Evolutionary conservation across 1,139 yeast genomes (phyloP).

Genomic region (Candida smagusa): DNA sequence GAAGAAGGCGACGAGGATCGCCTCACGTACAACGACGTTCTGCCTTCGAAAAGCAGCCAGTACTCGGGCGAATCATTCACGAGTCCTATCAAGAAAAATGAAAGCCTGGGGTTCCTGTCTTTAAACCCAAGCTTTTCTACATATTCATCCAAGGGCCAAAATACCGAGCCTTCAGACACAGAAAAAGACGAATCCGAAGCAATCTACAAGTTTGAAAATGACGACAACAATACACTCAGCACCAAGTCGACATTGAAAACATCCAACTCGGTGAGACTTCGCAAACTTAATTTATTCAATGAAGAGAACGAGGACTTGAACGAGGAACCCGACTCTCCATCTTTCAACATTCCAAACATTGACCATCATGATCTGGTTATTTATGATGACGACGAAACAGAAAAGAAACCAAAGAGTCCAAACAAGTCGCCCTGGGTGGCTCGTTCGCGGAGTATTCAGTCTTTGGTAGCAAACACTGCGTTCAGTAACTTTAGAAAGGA

Average conservation of each 20-base stretch:
- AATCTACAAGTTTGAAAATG: slow-evolving; percentile 29
- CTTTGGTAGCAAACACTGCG: slow-evolving; percentile 41
- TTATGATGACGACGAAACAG: slow-evolving; percentile 10
- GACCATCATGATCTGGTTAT: slow-evolving; percentile 2
- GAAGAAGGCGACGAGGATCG: slow-evolving; percentile 40
- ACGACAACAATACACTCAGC: slow-evolving; percentile 26
- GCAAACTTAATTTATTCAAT: slow-evolving; percentile 40
- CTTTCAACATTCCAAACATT: slow-evolving; percentile 14
- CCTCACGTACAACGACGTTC: background rate
- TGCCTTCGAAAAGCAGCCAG: background rate
- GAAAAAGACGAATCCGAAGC: slow-evolving; percentile 21
- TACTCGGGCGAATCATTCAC: background rate
- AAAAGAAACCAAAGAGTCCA: slow-evolving; percentile 7
- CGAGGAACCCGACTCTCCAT: slow-evolving; percentile 13
- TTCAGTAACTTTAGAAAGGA: slow-evolving; percentile 36
- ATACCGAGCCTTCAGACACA: slow-evolving; percentile 1
- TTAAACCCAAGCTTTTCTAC: slow-evolving; percentile 1
- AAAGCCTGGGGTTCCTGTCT: background rate
- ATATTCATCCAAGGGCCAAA: background rate
- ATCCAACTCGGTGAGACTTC: slow-evolving; percentile 40
- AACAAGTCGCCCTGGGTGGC: slow-evolving; percentile 6
- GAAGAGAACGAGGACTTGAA: slow-evolving; percentile 2
- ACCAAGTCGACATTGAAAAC: slow-evolving; percentile 40
- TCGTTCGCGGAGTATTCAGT: slow-evolving; percentile 17
- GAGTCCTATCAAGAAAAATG: background rate